Evolutionary conservation across 495 filamentous ascomycete genomes (phyloP), one percentile per base, ranked within the genome.

Genomic region (Xylaria intraflava): DNA sequence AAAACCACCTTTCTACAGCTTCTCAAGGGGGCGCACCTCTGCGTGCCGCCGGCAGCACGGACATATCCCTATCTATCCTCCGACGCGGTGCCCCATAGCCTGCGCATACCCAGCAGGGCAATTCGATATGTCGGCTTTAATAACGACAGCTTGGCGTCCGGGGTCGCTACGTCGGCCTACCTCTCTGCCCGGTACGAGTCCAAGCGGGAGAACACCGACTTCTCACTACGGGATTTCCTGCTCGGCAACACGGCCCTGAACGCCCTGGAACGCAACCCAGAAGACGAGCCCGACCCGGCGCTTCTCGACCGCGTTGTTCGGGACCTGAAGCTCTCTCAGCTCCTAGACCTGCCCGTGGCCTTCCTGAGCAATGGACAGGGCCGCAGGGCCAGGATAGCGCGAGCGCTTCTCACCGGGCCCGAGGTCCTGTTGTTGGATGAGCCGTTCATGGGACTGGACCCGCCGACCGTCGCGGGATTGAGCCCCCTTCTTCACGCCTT

Each of bases 391-490:
- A 80, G 87, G 56, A 94, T 98, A 57, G 93, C 90, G 0, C 86
- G 86, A 59, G 90, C 90, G 2, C 66, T 98, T 38, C 72, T 96
- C 57, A 81, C 72, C 33, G 78, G 78, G 49, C 92, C 93, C 0
- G 87, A 92, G 69, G 73, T 96, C 10, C 59, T 98, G 26, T 74
- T 96, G 31, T 74, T 97, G 10, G 93, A 98, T 70, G 93, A 96
- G 62, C 90, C 93, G 12, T 96, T 98, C 65, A 95, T 98, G 88
- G 93, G 93, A 8, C 73, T 98, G 30, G 93, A 98, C 65, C 93
- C 93, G 20, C 79, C 82, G 19, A 90, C 89, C 2, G 75, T 85
- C 9, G 71, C 72, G 27, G 78, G 78, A 10, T 66, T 97, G 59
- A 91, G 87, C 19, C 70, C 72, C 2, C 72, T 96, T 35, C 76